A percentile compares a stretch with the other conserved stretches of the same genome.
Conservation (phyloP, 2,329 filamentous ascomycete species). For the Pseudopithomyces chartarum region DNA sequence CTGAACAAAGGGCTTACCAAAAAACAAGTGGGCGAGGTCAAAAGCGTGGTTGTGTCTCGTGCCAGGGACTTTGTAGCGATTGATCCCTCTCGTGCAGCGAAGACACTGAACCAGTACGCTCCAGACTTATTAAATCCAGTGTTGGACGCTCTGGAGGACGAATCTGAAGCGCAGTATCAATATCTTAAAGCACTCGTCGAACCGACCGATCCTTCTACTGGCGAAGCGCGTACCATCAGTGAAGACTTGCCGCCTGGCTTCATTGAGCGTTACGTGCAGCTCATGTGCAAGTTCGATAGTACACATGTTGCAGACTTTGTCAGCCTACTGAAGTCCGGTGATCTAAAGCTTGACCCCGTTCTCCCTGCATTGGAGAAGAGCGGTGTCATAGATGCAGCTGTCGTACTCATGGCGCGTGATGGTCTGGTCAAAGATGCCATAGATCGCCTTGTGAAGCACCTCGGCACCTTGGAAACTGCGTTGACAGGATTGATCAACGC, state of each 20-base stretch:
- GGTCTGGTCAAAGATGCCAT: constrained; percentile 84
- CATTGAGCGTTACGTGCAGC: constrained; percentile 81
- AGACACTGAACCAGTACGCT: constrained; percentile 65
- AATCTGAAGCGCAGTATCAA: constrained; percentile 70
- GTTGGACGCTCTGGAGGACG: constrained; percentile 64
- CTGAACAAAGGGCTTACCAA: constrained; percentile 65
- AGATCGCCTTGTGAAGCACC: constrained; percentile 79
- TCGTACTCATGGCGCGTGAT: constrained; percentile 87
- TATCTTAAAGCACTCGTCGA: constrained; percentile 81
- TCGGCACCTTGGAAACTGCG: constrained; percentile 78
- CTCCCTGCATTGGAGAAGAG: constrained; percentile 87
- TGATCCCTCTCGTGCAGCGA: constrained; percentile 68
- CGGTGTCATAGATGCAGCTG: constrained; percentile 89
- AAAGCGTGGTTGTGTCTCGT: constrained; percentile 68
- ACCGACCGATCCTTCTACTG: constrained; percentile 49
- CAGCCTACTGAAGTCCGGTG: constrained; percentile 72
- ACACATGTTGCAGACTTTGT: constrained; percentile 86
- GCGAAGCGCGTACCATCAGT: constrained; percentile 22
- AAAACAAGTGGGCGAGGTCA: constrained; percentile 75
- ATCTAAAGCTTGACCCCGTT: constrained; percentile 78
- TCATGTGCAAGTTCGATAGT: constrained; percentile 88
- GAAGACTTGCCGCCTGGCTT: constrained; percentile 59
- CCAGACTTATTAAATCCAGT: constrained; percentile 70
- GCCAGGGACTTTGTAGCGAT: constrained; percentile 70
- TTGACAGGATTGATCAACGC: constrained; percentile 74